Conservation (phyloP, 2,329 filamentous ascomycete species). For the Xylariaceae sp. region DNA sequence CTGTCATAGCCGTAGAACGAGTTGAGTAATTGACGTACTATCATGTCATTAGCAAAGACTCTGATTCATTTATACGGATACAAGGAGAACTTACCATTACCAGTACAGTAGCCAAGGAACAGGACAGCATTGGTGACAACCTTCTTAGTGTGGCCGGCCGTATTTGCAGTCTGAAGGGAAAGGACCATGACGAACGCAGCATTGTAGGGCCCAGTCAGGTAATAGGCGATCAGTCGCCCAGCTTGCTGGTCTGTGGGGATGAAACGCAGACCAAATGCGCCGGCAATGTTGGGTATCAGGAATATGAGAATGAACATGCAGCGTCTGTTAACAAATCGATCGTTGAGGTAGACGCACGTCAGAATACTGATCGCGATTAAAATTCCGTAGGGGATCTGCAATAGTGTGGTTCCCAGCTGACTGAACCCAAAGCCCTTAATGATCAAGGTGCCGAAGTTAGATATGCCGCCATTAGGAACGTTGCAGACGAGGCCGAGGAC, state of each 20-base stretch:
- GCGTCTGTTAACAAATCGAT: slow-evolving; percentile 33
- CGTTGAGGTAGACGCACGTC: slow-evolving; percentile 32
- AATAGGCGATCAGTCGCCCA: slow-evolving; percentile 59
- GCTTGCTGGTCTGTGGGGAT: slow-evolving; percentile 51
- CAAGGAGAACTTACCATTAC: slow-evolving; percentile 45
- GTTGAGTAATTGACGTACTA: slow-evolving; percentile 12
- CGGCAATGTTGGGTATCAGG: slow-evolving; percentile 58
- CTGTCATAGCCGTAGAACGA: neutral
- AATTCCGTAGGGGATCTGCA: slow-evolving; percentile 53
- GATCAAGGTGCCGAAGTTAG: slow-evolving; percentile 65
- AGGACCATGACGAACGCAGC: slow-evolving; percentile 59
- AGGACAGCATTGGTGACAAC: slow-evolving; percentile 64
- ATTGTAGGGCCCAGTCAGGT: slow-evolving; percentile 62
- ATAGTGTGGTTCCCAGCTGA: slow-evolving; percentile 59
- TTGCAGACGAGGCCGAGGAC: slow-evolving; percentile 58
- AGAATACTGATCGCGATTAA: slow-evolving; percentile 35
- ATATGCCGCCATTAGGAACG: slow-evolving; percentile 62
- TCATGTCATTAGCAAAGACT: neutral
- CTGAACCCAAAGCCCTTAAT: slow-evolving; percentile 63
- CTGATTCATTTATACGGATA: neutral
- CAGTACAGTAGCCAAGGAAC: slow-evolving; percentile 60
- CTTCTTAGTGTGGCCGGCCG: slow-evolving; percentile 63
- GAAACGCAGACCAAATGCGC: slow-evolving; percentile 60
- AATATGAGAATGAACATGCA: slow-evolving; percentile 54
- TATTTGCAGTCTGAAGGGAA: slow-evolving; percentile 48